Base-by-base conservation (phyloP, 1,284 basidiomycete species). In the Psilocybe mexicana region DNA sequence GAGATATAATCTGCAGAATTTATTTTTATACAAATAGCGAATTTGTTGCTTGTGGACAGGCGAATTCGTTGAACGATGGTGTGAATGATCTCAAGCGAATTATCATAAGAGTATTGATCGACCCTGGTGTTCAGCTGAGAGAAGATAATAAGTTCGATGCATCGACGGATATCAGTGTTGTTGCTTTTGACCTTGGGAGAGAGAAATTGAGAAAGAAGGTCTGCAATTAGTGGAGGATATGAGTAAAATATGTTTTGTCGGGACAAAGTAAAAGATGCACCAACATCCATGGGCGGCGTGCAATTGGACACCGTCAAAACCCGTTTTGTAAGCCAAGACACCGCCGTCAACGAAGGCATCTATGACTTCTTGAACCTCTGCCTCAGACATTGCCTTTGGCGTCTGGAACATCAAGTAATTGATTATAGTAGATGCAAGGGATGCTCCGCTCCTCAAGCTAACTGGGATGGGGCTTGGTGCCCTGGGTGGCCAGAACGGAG, bases 261-360 rank as follows among this genome's bases (percentile, higher is more conserved):
- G 7, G 36, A 12, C 2, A 6, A 33, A 33, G 4, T 30, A 44
- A 33, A 30, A 26, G 25, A 45, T 35, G 8, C 72, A 72, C 90
- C 75, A 57, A 91, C 91, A 95, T 26, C 94, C 94, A 75, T 97
- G 95, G 1, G 91, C 90, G 33, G 83, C 90, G 72, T 98, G 96
- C 23, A 98, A 63, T 68, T 98, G 87, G 10, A 97, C 77, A 0
- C 96, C 96, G 65, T 97, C 93, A 70, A 96, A 97, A 0, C 93
- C 93, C 26, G 90, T 78, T 54, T 82, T 72, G 14, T 80, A 72
- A 11, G 93, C 92, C 35, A 91, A 67, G 54, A 75, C 70, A 0
- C 93, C 92, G 2, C 87, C 92, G 48, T 78, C 76, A 1, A 90
- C 82, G 67, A 98, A 98, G 11, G 75, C 77, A 0, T 79, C 74